A percentile compares a stretch with the other conserved stretches of the same genome.
These are phyloP conservation scores for Alnus glutinosa DNA, from an alignment of 306 rosid species.

Conservation along the genomic window DNA sequence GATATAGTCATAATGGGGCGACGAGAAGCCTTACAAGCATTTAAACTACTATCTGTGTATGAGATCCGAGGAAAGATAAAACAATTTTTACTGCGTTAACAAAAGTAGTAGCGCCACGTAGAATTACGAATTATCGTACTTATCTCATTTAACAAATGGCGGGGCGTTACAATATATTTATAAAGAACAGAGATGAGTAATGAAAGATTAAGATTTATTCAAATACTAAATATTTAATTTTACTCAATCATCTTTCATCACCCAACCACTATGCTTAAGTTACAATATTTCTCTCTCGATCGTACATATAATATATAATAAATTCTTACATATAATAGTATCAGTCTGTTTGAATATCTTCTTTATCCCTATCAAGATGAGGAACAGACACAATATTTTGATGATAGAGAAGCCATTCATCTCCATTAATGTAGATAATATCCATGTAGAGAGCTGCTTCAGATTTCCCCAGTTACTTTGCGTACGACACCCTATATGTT, in stretches of 20 bases:
- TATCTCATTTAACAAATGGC: too few species aligned
- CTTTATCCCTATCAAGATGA: background rate
- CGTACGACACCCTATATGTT: conserved; percentile 55
- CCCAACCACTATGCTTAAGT: background rate
- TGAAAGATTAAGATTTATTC: too few species aligned
- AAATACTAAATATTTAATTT: background rate
- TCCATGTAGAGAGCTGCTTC: conserved; percentile 52
- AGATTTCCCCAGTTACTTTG: conserved; percentile 54
- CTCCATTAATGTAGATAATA: conserved; percentile 57
- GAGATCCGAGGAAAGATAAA: too few species aligned
- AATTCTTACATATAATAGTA: too few species aligned
- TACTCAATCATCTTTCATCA: background rate
- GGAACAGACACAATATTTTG: conserved; percentile 13
- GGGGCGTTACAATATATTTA: too few species aligned
- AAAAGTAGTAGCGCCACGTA: too few species aligned
- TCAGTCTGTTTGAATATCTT: background rate
- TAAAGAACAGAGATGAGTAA: too few species aligned
- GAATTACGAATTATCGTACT: too few species aligned
- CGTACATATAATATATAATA: background rate
- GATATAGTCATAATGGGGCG: too few species aligned
- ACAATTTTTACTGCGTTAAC: too few species aligned
- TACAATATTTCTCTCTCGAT: background rate
- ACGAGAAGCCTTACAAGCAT: too few species aligned
- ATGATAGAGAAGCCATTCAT: conserved; percentile 49
- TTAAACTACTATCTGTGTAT: too few species aligned